These are phyloP conservation scores for Dendrobium officinale DNA, from an alignment of 106 monocot genomes.

Conservation along the genomic window DNA sequence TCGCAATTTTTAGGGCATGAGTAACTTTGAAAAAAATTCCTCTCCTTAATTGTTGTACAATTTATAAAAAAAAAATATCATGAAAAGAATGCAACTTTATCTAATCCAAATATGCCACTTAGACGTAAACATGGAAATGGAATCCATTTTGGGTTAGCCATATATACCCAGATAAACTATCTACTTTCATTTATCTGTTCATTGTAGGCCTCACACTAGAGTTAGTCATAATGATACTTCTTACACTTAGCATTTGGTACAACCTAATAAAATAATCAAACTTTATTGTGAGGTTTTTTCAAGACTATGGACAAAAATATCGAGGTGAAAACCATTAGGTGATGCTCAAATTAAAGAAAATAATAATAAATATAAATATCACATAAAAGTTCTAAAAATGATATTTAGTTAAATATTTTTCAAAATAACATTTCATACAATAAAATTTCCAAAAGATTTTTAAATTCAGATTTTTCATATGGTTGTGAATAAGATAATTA, in stretches of 20 bases:
- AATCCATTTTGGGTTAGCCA: not conserved
- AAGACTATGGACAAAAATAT: not conserved
- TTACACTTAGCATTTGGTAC: not conserved
- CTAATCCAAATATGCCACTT: not conserved
- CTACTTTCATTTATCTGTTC: not conserved
- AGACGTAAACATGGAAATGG: not conserved
- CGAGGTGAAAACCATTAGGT: not conserved
- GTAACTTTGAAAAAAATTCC: not conserved
- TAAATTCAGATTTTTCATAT: not conserved
- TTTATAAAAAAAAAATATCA: not conserved
- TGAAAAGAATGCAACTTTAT: not conserved
- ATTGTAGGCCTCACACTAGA: not conserved
- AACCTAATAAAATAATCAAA: not conserved
- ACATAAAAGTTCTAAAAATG: not conserved
- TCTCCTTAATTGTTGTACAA: not conserved
- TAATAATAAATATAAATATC: not conserved
- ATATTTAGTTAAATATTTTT: not conserved
- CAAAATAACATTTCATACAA: not conserved
- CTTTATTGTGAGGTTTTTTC: not conserved
- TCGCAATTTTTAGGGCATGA: not conserved
- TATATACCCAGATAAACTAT: not conserved
- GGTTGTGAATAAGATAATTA: not conserved
- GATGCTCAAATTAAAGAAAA: not conserved
- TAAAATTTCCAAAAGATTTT: not conserved
- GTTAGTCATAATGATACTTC: not conserved